These are phyloP conservation scores for Polyplosphaeria fusca DNA, from an alignment of 495 filamentous ascomycete species.

Conservation along the genomic window DNA sequence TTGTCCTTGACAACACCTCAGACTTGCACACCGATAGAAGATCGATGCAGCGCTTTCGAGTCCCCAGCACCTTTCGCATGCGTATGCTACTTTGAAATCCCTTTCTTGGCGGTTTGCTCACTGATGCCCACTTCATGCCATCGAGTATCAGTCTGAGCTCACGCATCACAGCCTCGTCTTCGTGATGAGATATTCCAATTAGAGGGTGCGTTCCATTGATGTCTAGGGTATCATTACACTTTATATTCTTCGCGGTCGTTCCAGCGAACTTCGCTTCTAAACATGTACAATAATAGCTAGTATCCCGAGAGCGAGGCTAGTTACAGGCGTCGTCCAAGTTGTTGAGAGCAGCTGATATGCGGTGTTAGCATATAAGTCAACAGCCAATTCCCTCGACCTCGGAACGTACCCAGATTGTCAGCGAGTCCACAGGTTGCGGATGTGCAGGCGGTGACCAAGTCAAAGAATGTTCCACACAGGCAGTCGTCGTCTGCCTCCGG, in stretches of 20 bases:
- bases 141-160: too few relatives aligned
- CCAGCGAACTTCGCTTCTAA: neutral
- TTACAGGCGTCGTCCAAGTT: neutral
- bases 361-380: neutral
- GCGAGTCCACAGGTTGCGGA: conserved; percentile 3
- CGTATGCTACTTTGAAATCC: too few relatives aligned
- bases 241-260: neutral
- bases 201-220: neutral
- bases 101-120: too few relatives aligned
- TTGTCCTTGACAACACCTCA: too few relatives aligned
- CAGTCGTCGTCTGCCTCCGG: conserved; percentile 19
- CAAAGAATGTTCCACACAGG: conserved; percentile 21
- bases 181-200: too few relatives aligned
- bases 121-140: too few relatives aligned
- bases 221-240: neutral
- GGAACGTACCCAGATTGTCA: conserved; percentile 20
- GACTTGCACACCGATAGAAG: too few relatives aligned
- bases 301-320: neutral
- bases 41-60: too few relatives aligned
- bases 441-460: conserved; percentile 7
- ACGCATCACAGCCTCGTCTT: too few relatives aligned
- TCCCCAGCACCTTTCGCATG: too few relatives aligned
- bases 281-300: neutral
- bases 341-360: neutral
- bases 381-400: neutral